Percentiles rank a stretch among this genome's conserved stretches.
Conservation (phyloP, 1,284 basidiomycete genomes). For the Rhizoctonia solani region DNA sequence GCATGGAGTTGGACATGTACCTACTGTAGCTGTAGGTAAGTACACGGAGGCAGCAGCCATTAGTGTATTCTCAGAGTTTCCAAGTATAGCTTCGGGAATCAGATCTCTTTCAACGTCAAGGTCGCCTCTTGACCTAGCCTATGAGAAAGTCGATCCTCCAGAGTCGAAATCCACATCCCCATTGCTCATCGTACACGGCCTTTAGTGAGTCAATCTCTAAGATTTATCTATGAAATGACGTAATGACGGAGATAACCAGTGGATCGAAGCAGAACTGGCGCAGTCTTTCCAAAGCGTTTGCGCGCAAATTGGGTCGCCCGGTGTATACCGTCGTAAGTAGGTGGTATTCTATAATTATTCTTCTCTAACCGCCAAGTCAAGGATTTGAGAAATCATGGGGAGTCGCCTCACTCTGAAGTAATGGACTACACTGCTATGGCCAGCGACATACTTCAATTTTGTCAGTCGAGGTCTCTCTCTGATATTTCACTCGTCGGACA, state of each 20-base stretch:
- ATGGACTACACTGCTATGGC: conserved; percentile 79
- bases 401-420: conserved; percentile 69
- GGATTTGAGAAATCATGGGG: conserved; percentile 85
- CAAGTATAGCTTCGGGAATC: background rate
- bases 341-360: conserved; percentile 1
- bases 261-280: conserved; percentile 83
- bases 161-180: conserved; percentile 43
- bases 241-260: no score
- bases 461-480: conserved; percentile 54
- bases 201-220: conserved; percentile 71
- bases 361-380: conserved; percentile 42
- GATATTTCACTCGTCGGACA: conserved; percentile 79
- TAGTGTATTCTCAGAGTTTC: background rate
- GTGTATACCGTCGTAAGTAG: conserved; percentile 70
- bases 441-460: conserved; percentile 66
- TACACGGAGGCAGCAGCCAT: no score
- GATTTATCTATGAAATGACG: no score
- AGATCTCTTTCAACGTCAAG: background rate
- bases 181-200: conserved; percentile 67
- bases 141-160: conserved; percentile 28
- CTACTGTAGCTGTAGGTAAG: no score
- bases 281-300: conserved; percentile 68
- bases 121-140: conserved; percentile 5
- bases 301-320: conserved; percentile 58
- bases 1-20: no score